These are phyloP conservation scores for Candida incommunis DNA, from an alignment of 805 yeast species.

Conservation along the genomic window DNA sequence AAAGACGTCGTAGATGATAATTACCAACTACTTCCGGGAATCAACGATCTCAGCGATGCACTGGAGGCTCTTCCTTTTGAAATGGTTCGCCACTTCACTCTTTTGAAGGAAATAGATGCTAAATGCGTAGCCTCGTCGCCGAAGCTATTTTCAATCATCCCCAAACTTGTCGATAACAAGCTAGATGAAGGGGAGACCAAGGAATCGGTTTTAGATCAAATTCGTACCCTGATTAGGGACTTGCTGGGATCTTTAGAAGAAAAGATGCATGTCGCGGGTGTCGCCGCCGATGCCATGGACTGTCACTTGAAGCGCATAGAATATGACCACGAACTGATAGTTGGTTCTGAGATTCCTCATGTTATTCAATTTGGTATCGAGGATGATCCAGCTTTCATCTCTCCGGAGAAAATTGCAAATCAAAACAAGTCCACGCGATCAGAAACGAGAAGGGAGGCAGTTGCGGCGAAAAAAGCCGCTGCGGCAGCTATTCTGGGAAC, in stretches of 20 bases:
- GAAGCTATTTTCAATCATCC: conserved; percentile 40
- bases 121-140: conserved; percentile 74
- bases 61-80: conserved; percentile 83
- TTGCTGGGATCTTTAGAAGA: conserved; percentile 88
- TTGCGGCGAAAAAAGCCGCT: conserved; percentile 72
- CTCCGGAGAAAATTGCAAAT: conserved; percentile 33
- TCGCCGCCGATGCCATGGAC: conserved; percentile 65
- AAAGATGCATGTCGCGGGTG: conserved; percentile 92
- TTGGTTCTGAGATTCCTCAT: conserved; percentile 71
- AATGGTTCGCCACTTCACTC: conserved; percentile 69
- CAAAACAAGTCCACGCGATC: conserved; percentile 65
- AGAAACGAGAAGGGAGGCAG: conserved; percentile 82
- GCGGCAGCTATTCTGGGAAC: conserved; percentile 16
- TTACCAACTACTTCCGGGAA: conserved; percentile 41
- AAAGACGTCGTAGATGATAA: too few relatives aligned
- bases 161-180: conserved; percentile 29
- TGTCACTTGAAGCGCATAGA: conserved; percentile 62
- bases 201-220: conserved; percentile 19
- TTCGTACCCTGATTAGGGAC: conserved; percentile 37
- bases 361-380: conserved; percentile 60
- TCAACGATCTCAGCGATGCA: conserved; percentile 84
- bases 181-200: conserved; percentile 13
- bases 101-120: conserved; percentile 87
- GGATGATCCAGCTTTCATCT: conserved; percentile 81
- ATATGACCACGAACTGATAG: conserved; percentile 62